Percentiles rank a stretch among this genome's conserved stretches.
These are phyloP conservation scores for Claviceps fusiformis DNA, from an alignment of 2,329 filamentous ascomycete species.

Conservation along the genomic window DNA sequence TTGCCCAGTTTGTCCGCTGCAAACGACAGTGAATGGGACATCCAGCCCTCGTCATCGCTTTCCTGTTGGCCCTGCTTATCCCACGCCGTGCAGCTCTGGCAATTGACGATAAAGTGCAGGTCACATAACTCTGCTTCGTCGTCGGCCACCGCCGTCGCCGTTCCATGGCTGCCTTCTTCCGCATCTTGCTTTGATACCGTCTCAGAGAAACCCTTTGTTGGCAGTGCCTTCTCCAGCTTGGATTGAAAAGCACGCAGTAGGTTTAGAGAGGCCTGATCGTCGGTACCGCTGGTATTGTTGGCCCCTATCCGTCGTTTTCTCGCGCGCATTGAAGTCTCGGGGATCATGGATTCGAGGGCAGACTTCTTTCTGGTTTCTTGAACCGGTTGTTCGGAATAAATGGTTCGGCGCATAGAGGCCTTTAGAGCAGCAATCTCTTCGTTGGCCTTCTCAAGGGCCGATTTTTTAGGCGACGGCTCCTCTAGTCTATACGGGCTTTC, in stretches of 20 bases:
- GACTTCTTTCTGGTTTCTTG: conserved; percentile 47
- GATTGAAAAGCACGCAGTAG: conserved; percentile 68
- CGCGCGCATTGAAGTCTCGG: conserved; percentile 53
- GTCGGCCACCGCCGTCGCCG: conserved; percentile 21
- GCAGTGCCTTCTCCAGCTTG: conserved; percentile 48
- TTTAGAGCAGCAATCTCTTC: conserved; percentile 71
- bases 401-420: conserved; percentile 62
- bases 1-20: conserved; percentile 84
- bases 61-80: conserved; percentile 50
- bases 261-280: conserved; percentile 53
- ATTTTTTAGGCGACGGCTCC: conserved; percentile 24
- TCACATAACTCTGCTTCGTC: conserved; percentile 73
- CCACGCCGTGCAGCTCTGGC: conserved; percentile 83
- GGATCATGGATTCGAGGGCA: conserved; percentile 60
- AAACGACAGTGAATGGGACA: conserved; percentile 74
- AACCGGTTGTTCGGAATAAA: conserved; percentile 31
- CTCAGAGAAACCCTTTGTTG: conserved; percentile 26
- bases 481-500: conserved; percentile 15
- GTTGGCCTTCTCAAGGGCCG: conserved; percentile 55
- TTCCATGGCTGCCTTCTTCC: conserved; percentile 7
- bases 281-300: conserved; percentile 33
- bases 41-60: conserved; percentile 59
- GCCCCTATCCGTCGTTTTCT: conserved; percentile 54
- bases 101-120: conserved; percentile 89
- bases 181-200: conserved; percentile 23